phyloP scores from a whole-genome alignment of 169 alveolate genomes.

The Cryptosporidium xiaoi region DNA sequence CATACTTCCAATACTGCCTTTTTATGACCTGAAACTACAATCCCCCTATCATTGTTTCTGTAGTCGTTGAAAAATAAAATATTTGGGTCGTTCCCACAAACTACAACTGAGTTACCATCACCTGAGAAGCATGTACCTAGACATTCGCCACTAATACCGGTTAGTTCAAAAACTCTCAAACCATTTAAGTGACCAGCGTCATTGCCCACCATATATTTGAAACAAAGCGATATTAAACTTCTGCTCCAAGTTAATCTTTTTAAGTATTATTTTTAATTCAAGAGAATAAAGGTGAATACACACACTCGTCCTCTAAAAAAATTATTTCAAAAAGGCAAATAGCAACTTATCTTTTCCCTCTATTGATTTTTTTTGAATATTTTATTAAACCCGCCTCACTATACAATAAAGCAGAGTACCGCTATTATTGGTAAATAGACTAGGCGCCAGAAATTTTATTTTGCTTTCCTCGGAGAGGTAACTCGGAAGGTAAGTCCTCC shows the following conservation, averaged over 20 bases:
- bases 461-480: neutral
- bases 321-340: neutral
- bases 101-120: conserved; percentile 45
- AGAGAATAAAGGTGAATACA: too few relatives aligned
- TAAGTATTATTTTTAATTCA: too few relatives aligned
- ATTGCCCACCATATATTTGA: conserved; percentile 10
- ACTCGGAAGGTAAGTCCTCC: neutral
- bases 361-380: neutral
- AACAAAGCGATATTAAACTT: neutral
- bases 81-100: conserved; percentile 55
- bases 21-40: conserved; percentile 39
- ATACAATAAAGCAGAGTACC: neutral
- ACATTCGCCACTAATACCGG: conserved; percentile 67
- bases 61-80: conserved; percentile 28
- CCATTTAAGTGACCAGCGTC: conserved; percentile 12
- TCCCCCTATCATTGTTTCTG: conserved; percentile 9
- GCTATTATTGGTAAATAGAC: neutral
- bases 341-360: neutral
- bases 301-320: too few relatives aligned
- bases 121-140: conserved; percentile 26
- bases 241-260: too few relatives aligned
- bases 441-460: neutral
- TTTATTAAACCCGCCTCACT: neutral
- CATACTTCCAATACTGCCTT: conserved; percentile 64
- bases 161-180: conserved; percentile 60